A percentile compares a stretch with the other conserved stretches of the same genome.
Evolutionary conservation across 2,329 filamentous ascomycete species (phyloP).

Genomic region (Biscogniauxia sp.): DNA sequence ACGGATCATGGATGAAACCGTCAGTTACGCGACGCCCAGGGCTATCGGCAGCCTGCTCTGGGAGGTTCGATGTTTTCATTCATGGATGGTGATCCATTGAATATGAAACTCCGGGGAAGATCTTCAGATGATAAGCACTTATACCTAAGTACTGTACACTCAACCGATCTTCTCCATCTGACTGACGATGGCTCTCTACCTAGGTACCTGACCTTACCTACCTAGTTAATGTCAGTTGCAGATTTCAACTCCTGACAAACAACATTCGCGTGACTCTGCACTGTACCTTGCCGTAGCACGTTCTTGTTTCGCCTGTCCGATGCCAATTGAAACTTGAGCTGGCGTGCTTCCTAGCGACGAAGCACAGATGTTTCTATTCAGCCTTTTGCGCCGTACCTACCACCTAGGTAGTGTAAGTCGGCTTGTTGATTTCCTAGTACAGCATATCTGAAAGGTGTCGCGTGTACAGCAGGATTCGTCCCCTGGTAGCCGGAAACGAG

Average conservation of each 20-base stretch:
- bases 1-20: not conserved
- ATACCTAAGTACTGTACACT: not conserved
- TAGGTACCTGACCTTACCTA: too few species aligned
- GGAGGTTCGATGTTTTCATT: not conserved
- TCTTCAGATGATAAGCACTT: not conserved
- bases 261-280: not conserved
- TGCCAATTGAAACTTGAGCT: not conserved
- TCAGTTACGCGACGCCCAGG: not conserved
- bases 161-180: too few species aligned
- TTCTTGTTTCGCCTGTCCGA: not conserved
- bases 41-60: not conserved
- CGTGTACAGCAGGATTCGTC: not conserved
- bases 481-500: not conserved
- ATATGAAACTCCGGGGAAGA: not conserved
- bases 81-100: not conserved
- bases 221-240: not conserved
- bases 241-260: not conserved
- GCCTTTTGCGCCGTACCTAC: not conserved
- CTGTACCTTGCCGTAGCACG: not conserved
- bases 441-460: not conserved
- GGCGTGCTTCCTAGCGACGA: not conserved
- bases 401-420: not conserved
- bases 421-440: not conserved
- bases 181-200: too few species aligned
- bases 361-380: not conserved